phyloP scores from a whole-genome alignment of 345 rosid species.

The Aquilaria malaccensis region DNA sequence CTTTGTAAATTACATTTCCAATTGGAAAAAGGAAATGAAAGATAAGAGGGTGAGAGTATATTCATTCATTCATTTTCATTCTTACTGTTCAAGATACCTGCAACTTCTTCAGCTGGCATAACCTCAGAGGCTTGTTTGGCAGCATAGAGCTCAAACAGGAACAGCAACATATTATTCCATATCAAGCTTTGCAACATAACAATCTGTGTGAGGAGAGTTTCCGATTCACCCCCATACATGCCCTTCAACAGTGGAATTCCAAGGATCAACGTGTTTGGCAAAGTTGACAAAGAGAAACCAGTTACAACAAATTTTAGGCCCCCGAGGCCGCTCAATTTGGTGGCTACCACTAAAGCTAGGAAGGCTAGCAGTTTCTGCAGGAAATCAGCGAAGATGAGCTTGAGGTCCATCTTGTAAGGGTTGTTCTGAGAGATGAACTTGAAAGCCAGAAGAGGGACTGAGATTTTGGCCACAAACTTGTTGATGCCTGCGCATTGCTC shows the following conservation, averaged over 20 bases:
- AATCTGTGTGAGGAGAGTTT: conserved; percentile 48
- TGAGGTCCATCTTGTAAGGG: conserved; percentile 63
- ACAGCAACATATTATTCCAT: conserved; percentile 69
- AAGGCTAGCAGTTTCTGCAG: conserved; percentile 53
- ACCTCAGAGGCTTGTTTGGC: conserved; percentile 28
- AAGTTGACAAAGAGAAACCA: conserved; percentile 55
- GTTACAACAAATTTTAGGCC: conserved; percentile 58
- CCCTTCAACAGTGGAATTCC: conserved; percentile 67
- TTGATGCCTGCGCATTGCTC: conserved; percentile 82
- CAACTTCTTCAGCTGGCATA: conserved; percentile 30
- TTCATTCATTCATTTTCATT: too few relatives aligned
- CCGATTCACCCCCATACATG: conserved; percentile 58
- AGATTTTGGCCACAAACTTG: conserved; percentile 74
- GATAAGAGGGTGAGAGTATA: too few relatives aligned
- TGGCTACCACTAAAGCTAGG: conserved; percentile 26
- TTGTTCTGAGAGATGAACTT: conserved; percentile 57
- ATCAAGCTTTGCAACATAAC: conserved; percentile 67
- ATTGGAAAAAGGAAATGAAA: too few relatives aligned
- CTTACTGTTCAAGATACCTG: conserved; percentile 27
- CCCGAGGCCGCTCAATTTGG: conserved; percentile 38
- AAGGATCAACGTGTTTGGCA: conserved; percentile 74
- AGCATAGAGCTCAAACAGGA: conserved; percentile 60
- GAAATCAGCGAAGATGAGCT: conserved; percentile 45
- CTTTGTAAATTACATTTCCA: too few relatives aligned
- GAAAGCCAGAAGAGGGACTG: conserved; percentile 74